These are phyloP conservation scores for Eimeria falciformis DNA, from an alignment of 169 alveolate species.

Conservation along the genomic window DNA sequence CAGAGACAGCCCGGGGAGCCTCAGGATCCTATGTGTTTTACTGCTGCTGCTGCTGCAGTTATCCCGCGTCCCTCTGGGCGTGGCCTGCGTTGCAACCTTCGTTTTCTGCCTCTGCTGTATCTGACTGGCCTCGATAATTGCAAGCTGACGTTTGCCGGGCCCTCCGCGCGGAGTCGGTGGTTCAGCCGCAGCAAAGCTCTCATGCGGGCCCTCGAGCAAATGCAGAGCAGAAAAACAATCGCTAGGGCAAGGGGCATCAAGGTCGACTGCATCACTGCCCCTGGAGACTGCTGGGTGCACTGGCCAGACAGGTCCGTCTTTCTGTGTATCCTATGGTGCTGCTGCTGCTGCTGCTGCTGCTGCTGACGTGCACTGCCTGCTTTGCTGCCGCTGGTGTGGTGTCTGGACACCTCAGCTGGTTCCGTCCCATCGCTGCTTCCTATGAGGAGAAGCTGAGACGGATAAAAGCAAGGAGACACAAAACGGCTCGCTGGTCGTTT, in stretches of 20 bases:
- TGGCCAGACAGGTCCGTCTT: conserved; percentile 77
- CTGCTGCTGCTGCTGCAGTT: conserved; percentile 27
- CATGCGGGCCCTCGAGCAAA: conserved; percentile 59
- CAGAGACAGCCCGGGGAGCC: no score
- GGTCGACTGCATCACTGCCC: conserved; percentile 66
- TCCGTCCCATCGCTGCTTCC: conserved; percentile 44
- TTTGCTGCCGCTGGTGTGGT: not conserved
- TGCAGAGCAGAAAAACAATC: conserved; percentile 66
- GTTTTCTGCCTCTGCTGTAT: conserved; percentile 74
- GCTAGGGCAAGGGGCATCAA: conserved; percentile 75
- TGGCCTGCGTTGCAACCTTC: conserved; percentile 71
- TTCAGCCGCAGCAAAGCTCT: conserved; percentile 74
- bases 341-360: not conserved
- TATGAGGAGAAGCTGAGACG: conserved; percentile 40
- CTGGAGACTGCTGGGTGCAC: conserved; percentile 80
- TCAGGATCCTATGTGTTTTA: no score
- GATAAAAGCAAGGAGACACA: conserved; percentile 24
- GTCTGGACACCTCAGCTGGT: conserved; percentile 22
- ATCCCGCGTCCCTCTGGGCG: conserved; percentile 65
- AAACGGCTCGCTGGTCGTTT: conserved; percentile 3
- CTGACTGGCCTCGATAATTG: conserved; percentile 75
- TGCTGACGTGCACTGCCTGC: not conserved
- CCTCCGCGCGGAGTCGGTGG: conserved; percentile 60
- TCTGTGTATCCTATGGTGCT: not conserved
- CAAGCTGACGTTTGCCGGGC: conserved; percentile 52